Percentiles rank a stretch among this genome's conserved stretches.
phyloP scores from a whole-genome alignment of 768 basidiomycete species.

The Cyclocybe cylindracea region DNA sequence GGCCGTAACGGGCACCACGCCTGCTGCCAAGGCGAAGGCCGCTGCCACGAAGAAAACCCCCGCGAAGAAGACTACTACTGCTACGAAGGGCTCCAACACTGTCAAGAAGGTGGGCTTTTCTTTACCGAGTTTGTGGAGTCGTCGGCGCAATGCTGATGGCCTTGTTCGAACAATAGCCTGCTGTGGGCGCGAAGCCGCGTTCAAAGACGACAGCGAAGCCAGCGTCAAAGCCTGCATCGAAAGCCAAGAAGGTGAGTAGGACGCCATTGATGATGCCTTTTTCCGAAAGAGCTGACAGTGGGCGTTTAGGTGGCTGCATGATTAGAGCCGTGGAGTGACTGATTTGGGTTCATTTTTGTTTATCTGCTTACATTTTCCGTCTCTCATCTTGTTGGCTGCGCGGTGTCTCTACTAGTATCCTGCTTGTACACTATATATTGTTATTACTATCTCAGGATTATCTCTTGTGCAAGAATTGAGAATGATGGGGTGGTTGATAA shows the following conservation, averaged over 20 bases:
- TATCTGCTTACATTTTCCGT: slow-evolving; percentile 7
- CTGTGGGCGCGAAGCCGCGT: slow-evolving; percentile 22
- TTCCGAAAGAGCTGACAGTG: not conserved
- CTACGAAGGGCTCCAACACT: slow-evolving; percentile 30
- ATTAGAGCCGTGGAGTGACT: slow-evolving; percentile 13
- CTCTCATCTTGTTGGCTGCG: no score
- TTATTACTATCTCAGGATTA: slow-evolving; percentile 4
- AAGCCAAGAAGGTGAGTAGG: slow-evolving; percentile 30
- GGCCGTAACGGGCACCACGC: slow-evolving; percentile 52
- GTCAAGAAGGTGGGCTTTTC: slow-evolving; percentile 29
- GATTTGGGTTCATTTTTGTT: slow-evolving; percentile 8
- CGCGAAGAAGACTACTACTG: slow-evolving; percentile 34
- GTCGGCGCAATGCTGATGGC: slow-evolving; percentile 4
- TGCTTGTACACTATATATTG: slow-evolving; percentile 15
- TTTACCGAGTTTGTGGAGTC: slow-evolving; percentile 1
- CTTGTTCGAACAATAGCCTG: slow-evolving; percentile 7
- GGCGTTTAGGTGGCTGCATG: slow-evolving; percentile 18
- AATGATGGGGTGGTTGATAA: not conserved
- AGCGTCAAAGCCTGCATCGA: slow-evolving; percentile 33
- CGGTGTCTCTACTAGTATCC: slow-evolving; percentile 10
- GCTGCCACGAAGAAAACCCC: slow-evolving; percentile 38
- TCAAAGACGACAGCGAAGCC: slow-evolving; percentile 36
- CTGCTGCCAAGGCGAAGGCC: slow-evolving; percentile 41
- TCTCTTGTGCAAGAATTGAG: not conserved
- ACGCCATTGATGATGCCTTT: no score